Percentiles rank a stretch among this genome's conserved stretches.
These are phyloP conservation scores for Sherardia arvensis DNA, from an alignment of 257 asterid genomes.

Conservation along the genomic window DNA sequence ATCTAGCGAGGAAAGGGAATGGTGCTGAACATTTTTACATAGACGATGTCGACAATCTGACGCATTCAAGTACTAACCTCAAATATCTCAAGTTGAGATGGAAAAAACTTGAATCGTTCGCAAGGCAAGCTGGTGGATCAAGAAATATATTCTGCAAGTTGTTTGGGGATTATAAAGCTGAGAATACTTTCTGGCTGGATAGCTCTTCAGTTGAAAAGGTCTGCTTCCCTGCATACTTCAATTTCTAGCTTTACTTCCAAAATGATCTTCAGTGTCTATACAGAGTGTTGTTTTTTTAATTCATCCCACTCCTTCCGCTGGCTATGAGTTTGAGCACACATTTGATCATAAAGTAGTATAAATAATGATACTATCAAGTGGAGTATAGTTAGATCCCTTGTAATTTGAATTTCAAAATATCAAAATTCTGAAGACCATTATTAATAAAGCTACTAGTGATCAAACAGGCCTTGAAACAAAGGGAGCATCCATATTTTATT, in stretches of 20 bases:
- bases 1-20: conserved; percentile 38
- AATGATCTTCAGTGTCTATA: neutral
- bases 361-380: neutral
- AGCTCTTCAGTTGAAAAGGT: conserved; percentile 95
- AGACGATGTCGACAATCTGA: conserved; percentile 21
- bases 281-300: neutral
- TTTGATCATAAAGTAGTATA: too few relatives aligned
- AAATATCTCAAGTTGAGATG: conserved; percentile 64
- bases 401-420: too few relatives aligned
- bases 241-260: neutral
- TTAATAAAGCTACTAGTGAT: too few relatives aligned
- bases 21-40: conserved; percentile 24
- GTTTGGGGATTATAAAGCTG: conserved; percentile 54
- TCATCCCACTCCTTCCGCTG: neutral
- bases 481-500: too few relatives aligned
- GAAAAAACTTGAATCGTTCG: conserved; percentile 55
- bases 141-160: conserved; percentile 51
- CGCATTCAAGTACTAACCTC: conserved; percentile 25
- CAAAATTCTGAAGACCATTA: too few relatives aligned
- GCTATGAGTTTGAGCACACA: neutral
- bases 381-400: neutral
- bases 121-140: conserved; percentile 77
- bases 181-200: conserved; percentile 88
- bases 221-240: conserved; percentile 12
- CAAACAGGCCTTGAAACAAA: too few relatives aligned